Conservation (phyloP, 2,329 filamentous ascomycete genomes). For the Alternaria arborescens region DNA sequence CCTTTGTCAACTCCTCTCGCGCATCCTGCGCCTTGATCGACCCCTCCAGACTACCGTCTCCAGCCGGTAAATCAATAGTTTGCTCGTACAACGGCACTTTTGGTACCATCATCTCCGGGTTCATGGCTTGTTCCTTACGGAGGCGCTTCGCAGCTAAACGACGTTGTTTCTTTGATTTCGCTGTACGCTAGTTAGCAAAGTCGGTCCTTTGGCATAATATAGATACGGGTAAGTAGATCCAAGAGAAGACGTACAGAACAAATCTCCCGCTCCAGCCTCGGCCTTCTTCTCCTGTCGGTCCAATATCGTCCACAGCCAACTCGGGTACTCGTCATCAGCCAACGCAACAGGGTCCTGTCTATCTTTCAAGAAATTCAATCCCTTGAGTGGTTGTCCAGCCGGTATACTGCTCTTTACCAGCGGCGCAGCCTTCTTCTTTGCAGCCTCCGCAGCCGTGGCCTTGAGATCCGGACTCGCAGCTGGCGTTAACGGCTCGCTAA, state of each 20-base stretch:
- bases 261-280: conserved; percentile 69
- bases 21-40: conserved; percentile 58
- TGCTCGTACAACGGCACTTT: conserved; percentile 80
- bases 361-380: conserved; percentile 80
- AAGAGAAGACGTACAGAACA: conserved; percentile 73
- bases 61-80: conserved; percentile 73
- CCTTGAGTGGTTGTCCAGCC: conserved; percentile 74
- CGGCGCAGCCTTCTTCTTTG: conserved; percentile 41
- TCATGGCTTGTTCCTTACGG: conserved; percentile 69
- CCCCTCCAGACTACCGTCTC: conserved; percentile 58
- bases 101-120: conserved; percentile 68
- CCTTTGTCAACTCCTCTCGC: conserved; percentile 71
- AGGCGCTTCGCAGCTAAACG: conserved; percentile 72
- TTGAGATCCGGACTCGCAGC: conserved; percentile 32
- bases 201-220: not conserved
- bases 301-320: conserved; percentile 80
- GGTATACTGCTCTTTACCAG: conserved; percentile 61
- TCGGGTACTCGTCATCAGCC: conserved; percentile 78
- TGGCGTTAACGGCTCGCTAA: conserved; percentile 53
- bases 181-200: conserved; percentile 17
- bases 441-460: conserved; percentile 33
- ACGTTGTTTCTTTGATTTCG: conserved; percentile 83
- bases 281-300: conserved; percentile 65
- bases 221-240: not conserved
- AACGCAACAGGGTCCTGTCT: conserved; percentile 76